A percentile compares a stretch with the other conserved stretches of the same genome.
phyloP scores from a whole-genome alignment of 192 early-diverging fungal species.

The Gamsiella multidivaricata region DNA sequence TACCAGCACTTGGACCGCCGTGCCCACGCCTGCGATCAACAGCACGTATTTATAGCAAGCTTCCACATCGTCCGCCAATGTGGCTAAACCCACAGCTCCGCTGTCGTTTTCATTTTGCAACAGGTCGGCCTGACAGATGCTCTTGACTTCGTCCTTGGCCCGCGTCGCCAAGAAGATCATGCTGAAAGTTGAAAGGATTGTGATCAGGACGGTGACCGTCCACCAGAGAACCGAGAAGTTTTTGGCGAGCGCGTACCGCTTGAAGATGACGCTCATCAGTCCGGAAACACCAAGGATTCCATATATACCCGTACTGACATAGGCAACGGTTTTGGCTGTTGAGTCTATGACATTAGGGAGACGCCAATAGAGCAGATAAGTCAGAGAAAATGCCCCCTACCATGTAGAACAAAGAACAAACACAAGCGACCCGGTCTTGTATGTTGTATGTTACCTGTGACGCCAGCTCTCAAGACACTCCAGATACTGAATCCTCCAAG shows the following conservation, averaged over 20 bases:
- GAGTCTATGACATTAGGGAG: conserved; percentile 10
- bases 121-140: conserved; percentile 2
- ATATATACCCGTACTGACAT: conserved; percentile 23
- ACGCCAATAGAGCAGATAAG: background rate
- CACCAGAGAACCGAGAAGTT: conserved; percentile 55
- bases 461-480: conserved; percentile 6
- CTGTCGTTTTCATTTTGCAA: conserved; percentile 6
- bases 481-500: conserved; percentile 33
- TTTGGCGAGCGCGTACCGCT: conserved; percentile 46
- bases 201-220: conserved; percentile 35
- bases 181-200: conserved; percentile 12
- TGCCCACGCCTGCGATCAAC: conserved; percentile 8
- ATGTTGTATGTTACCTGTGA: conserved; percentile 1
- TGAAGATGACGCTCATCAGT: conserved; percentile 33
- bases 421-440: too few relatives aligned
- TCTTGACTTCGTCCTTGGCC: conserved; percentile 22
- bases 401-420: too few relatives aligned
- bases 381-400: too few relatives aligned
- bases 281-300: conserved; percentile 34
- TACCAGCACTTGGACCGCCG: conserved; percentile 16
- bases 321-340: conserved; percentile 14
- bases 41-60: conserved; percentile 13
- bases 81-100: background rate
- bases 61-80: conserved; percentile 15
- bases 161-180: conserved; percentile 34